Evolutionary conservation across 176 grass and related monocot species (phyloP), one percentile per base, ranked within the genome.

Genomic region (Bolboschoenus planiculmis): DNA sequence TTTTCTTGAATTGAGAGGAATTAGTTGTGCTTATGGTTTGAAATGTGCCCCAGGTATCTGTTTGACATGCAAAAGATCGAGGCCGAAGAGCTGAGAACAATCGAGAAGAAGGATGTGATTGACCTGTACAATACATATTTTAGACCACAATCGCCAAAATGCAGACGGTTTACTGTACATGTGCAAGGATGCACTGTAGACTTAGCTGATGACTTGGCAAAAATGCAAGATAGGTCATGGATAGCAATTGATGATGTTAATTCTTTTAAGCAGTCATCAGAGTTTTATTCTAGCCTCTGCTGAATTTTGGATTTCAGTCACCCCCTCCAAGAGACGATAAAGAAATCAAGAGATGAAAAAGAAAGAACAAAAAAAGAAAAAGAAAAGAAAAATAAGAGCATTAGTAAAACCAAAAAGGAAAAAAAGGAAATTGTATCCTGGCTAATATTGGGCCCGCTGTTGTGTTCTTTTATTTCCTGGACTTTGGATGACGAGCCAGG

Each of bases 31-130:
- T 51, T 18, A 76, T 48, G 40, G n/a, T 51, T 76, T 76, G 71
- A 24, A 30, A 76, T 13, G 11, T 30, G n/a, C 68, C 10, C 29
- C 66, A 95, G 96, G 78, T 93, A 93, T 72, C 82, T 95, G 48
- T 99, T 95, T 87, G 90, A 95, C 43, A 95, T 93, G 86, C 57
- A 85, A 30, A 93, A 91, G 85, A 77, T 99, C 56, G 96, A 99
- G 89, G 89, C 92, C 47, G 92, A 99, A 85, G 96, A 99, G 68
- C 85, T 99, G 37, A 93, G 78, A 83, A 91, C 87, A 71, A 74
- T 99, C 63, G 50, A 82, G 42, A 99, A 99, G 91, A 88, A 86
- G 56, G 92, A 99, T 77, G 84, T 99, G 36, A 91, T 95, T 9
- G 64, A 77, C 33, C 91, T 92, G 87, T 98, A 77, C 84, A 93